Conservation (phyloP, 768 basidiomycete genomes). For the Coprinopsis marcescibilis region DNA sequence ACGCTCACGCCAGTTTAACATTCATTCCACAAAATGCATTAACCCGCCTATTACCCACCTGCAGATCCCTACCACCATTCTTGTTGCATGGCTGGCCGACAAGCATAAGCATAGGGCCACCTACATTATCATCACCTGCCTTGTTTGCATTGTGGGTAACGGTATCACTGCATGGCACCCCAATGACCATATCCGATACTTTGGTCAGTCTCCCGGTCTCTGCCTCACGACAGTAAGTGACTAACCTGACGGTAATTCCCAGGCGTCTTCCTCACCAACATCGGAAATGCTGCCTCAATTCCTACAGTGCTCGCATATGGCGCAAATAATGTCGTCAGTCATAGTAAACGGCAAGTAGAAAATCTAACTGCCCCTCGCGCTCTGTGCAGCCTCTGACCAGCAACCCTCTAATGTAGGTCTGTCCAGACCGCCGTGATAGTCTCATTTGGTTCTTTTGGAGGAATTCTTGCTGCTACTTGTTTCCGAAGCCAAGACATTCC, state of each 20-base stretch:
- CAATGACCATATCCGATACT: conserved; percentile 34
- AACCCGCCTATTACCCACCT: background rate
- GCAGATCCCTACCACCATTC: conserved; percentile 29
- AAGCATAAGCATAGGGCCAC: conserved; percentile 35
- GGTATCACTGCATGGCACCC: conserved; percentile 33
- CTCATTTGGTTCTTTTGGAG: conserved; percentile 37
- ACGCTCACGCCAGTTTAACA: no score
- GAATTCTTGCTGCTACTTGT: conserved; percentile 37
- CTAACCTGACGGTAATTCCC: background rate
- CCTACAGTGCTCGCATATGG: conserved; percentile 39
- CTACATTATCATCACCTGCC: conserved; percentile 33
- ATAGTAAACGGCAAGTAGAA: conserved; percentile 32
- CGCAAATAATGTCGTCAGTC: conserved; percentile 44
- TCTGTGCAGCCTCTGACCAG: background rate
- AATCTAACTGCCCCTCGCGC: background rate
- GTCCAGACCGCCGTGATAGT: conserved; percentile 36
- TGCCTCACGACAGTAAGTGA: background rate
- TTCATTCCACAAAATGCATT: background rate
- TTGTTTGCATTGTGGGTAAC: conserved; percentile 35
- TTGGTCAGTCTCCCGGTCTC: conserved; percentile 25
- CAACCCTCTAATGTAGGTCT: conserved; percentile 16
- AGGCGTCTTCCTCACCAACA: conserved; percentile 42
- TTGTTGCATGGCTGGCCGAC: conserved; percentile 42
- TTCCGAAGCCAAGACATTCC: conserved; percentile 39
- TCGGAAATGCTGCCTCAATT: conserved; percentile 37